These are phyloP conservation scores for Penicillium sp. DNA, from an alignment of 2,329 filamentous ascomycete genomes.

Conservation along the genomic window DNA sequence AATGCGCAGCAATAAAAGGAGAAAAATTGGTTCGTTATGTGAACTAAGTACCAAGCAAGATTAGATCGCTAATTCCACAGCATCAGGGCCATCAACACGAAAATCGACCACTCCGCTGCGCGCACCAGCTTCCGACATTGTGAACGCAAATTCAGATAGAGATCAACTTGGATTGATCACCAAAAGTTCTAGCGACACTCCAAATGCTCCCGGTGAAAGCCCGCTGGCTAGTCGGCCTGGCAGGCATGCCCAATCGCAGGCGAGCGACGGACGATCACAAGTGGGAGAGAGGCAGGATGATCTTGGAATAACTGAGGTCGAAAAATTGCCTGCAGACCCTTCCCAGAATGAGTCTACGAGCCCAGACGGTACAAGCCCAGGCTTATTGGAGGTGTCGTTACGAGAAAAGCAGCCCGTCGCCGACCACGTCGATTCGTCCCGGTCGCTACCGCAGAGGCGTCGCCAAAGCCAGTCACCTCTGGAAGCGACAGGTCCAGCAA, in stretches of 20 bases:
- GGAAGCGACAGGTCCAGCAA: background rate
- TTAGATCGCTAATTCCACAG: conserved; percentile 5
- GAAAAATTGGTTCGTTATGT: conserved; percentile 28
- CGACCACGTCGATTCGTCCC: background rate
- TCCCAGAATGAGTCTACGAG: background rate
- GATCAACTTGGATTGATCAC: conserved; percentile 6
- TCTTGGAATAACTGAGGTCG: background rate
- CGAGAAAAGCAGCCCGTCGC: background rate
- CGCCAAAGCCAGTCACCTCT: conserved; percentile 6
- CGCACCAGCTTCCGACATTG: background rate
- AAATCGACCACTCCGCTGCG: conserved; percentile 5
- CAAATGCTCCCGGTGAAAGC: background rate
- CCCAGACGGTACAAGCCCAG: background rate
- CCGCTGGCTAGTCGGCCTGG: background rate
- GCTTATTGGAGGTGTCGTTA: conserved; percentile 1
- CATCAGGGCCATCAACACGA: conserved; percentile 11
- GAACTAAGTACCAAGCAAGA: background rate
- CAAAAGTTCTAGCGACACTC: background rate
- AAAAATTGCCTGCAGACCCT: background rate
- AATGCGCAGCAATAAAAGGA: conserved; percentile 27
- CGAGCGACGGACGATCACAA: background rate
- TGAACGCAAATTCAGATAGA: background rate
- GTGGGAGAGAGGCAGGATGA: background rate
- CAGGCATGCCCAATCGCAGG: background rate
- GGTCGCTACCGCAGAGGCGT: background rate